Percentiles rank a stretch among this genome's conserved stretches.
These are phyloP conservation scores for Manihot esculenta DNA, from an alignment of 441 rosid species.

Conservation along the genomic window DNA sequence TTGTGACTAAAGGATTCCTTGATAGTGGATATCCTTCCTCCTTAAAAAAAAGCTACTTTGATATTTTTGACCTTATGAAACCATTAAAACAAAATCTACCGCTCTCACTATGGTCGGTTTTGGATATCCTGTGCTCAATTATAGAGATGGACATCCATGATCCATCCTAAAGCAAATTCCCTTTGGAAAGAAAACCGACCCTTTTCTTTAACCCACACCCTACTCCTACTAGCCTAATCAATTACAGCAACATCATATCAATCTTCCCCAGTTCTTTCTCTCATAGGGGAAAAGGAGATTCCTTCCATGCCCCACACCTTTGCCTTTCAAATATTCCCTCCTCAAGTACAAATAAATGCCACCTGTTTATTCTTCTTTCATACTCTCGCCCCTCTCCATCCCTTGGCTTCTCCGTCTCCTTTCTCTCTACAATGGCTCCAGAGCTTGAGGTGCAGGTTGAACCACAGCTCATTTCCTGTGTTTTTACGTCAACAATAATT, in stretches of 20 bases:
- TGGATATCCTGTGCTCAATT: conserved; percentile 33
- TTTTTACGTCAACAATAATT: neutral
- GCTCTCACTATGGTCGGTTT: conserved; percentile 36
- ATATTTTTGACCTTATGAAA: conserved; percentile 4
- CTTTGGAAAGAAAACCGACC: conserved; percentile 13
- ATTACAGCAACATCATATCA: conserved; percentile 18
- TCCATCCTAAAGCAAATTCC: conserved; percentile 45
- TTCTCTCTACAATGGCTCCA: conserved; percentile 40
- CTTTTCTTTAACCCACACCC: conserved; percentile 11
- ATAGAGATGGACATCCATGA: conserved; percentile 28
- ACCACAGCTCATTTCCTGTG: neutral
- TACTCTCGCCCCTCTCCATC: conserved; percentile 28
- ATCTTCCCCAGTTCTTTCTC: conserved; percentile 2
- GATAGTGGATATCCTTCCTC: conserved; percentile 43
- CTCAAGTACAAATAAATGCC: conserved; percentile 43
- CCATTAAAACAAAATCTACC: conserved; percentile 1
- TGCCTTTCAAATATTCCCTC: conserved; percentile 58
- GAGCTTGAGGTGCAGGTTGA: conserved; percentile 48
- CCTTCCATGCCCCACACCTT: conserved; percentile 61
- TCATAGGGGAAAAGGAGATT: conserved; percentile 42
- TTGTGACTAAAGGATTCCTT: conserved; percentile 52
- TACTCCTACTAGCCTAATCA: neutral
- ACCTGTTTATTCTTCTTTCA: conserved; percentile 42
- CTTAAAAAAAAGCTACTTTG: conserved; percentile 30
- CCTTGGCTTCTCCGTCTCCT: conserved; percentile 7